Evolutionary conservation across 306 rosid species (phyloP), one percentile per base, ranked within the genome.

Genomic region (Quercus mongolica): DNA sequence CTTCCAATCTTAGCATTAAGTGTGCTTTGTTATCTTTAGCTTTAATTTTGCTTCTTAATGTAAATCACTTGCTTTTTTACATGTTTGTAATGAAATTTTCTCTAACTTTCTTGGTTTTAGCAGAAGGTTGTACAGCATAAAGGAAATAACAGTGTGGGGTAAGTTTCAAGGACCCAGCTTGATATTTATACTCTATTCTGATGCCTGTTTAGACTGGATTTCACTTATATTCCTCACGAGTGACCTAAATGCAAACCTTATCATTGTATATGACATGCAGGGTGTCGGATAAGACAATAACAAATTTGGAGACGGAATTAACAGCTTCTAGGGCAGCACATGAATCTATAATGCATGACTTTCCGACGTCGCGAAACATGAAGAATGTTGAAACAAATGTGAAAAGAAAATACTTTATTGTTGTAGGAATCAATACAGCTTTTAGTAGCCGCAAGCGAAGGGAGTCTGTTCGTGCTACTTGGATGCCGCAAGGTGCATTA

Each of bases 401-500:
- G 4, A 85, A 79, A 81, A 92, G 88, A 87, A 94, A 88, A 81
- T 92, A 86, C 82, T 87, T 88, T 52, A 86, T 92, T 88, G 92
- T 94, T 79, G 84, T 94, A 75, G 98, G 98, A 71, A 91, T 92
- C 82, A 92, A 89, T 86, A 94, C 97, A 70, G 97, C 98, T 72
- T 91, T 94, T 78, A 91, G 86, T 82, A 94, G 97, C 87, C 79
- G 89, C 67, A 92, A 85, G 73, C 81, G 97, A 76, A 87, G 98
- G 86, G 97, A 94, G 75, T 94, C 97, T 56, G 84, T 92, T 80
- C 93, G 98, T 83, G 83, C 83, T 82, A 91, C 98, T 72, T 94
- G 97, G 98, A 92, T 92, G 97, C 98, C 98, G 55, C 91, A 61
- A 92, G 97, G 98, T 92, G 87, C 78, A 77, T 80, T 55, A 76